Evolutionary conservation across 2,329 filamentous ascomycete genomes (phyloP).

Genomic region (Colletotrichum salicis): DNA sequence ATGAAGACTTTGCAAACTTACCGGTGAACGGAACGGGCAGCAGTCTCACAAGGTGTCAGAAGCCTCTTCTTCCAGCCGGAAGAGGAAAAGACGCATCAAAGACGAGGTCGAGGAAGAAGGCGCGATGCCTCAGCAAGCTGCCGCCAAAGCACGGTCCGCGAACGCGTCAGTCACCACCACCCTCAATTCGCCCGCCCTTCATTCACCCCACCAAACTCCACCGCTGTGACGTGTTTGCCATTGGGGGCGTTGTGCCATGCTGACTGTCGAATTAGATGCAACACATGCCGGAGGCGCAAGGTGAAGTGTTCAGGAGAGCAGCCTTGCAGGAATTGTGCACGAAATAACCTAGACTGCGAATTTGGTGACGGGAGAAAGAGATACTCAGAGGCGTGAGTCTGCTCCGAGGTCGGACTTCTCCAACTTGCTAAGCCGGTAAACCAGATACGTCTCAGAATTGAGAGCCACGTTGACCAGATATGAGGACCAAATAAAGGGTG

Average conservation of each 20-base stretch:
- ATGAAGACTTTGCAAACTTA: constrained; percentile 16
- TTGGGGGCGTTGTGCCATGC: neutral
- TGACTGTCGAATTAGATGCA: constrained; percentile 26
- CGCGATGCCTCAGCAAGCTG: constrained; percentile 25
- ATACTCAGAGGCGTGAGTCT: constrained; percentile 33
- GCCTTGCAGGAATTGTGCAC: constrained; percentile 46
- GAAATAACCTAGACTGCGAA: constrained; percentile 45
- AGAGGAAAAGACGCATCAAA: constrained; percentile 7
- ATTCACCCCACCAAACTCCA: neutral
- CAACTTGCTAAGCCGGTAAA: neutral
- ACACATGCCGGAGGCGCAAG: constrained; percentile 46
- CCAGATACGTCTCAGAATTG: constrained; percentile 28
- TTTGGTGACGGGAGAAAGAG: constrained; percentile 41
- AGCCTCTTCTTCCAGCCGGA: neutral
- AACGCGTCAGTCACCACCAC: constrained; percentile 28
- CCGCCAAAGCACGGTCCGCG: constrained; percentile 26
- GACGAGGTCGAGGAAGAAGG: neutral
- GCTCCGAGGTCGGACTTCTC: neutral
- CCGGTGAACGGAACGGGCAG: constrained; percentile 1
- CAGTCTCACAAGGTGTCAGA: neutral
- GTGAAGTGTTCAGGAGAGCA: constrained; percentile 47
- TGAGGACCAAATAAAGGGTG: constrained; percentile 26
- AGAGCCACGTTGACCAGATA: constrained; percentile 24
- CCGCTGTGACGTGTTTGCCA: neutral
- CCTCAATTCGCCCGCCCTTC: neutral